These are phyloP conservation scores for Chrysanthemum seticuspe DNA, from an alignment of 129 eudicot species.

Conservation along the genomic window DNA sequence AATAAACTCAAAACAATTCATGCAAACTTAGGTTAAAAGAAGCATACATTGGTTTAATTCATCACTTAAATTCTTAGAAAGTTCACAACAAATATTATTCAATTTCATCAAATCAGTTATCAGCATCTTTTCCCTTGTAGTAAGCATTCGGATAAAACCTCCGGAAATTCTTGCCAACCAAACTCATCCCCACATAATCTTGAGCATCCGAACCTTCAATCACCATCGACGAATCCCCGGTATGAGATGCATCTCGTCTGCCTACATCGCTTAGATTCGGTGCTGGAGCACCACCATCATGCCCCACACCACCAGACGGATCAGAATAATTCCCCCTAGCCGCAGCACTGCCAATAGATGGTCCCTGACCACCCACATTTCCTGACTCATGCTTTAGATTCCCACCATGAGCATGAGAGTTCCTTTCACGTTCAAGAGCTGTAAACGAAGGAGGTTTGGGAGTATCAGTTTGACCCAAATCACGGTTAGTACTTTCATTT, in stretches of 20 bases:
- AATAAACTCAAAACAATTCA: too few species aligned
- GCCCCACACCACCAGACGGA: neutral
- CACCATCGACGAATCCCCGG: neutral
- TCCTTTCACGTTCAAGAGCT: neutral
- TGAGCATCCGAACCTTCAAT: neutral
- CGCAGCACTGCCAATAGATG: neutral
- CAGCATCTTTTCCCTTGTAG: neutral
- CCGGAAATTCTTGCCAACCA: conserved; percentile 3
- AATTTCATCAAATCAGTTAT: neutral
- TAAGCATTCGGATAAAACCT: conserved; percentile 3
- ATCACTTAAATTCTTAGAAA: too few species aligned
- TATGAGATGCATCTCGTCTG: neutral
- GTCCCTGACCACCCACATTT: neutral
- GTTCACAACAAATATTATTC: neutral
- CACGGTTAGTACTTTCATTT: neutral
- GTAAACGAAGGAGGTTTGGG: neutral
- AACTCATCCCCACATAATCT: neutral
- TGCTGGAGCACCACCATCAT: neutral
- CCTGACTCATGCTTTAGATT: neutral
- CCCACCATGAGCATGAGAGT: neutral
- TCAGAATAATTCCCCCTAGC: neutral
- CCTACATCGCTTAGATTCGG: neutral
- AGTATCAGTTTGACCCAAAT: neutral
- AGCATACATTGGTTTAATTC: too few species aligned
- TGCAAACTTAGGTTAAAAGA: too few species aligned